Evolutionary conservation across 768 basidiomycete species (phyloP).

Genomic region (Pleurotus cornucopiae): DNA sequence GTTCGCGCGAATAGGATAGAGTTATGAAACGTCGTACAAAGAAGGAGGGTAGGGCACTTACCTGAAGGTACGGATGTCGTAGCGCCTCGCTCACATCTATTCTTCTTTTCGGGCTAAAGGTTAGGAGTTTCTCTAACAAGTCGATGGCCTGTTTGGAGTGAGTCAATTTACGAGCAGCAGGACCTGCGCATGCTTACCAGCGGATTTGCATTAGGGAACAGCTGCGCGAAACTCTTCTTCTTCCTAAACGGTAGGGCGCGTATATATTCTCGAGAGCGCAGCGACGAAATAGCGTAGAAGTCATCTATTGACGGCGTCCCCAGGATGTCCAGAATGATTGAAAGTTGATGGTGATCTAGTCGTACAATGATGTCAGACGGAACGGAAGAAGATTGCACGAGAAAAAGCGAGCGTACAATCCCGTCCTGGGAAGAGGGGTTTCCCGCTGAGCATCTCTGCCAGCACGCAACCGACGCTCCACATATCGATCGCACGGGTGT

Average conservation of each 20-base stretch:
- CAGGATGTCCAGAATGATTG: conserved; percentile 90
- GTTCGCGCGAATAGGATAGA: too few relatives aligned
- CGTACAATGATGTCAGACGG: neutral
- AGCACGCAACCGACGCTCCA: conserved; percentile 86
- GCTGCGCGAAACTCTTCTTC: conserved; percentile 60
- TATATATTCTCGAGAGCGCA: conserved; percentile 78
- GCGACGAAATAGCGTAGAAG: conserved; percentile 87
- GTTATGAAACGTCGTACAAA: too few relatives aligned
- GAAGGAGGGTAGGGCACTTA: conserved; percentile 22
- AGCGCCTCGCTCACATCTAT: conserved; percentile 87
- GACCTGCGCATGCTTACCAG: conserved; percentile 28
- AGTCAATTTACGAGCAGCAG: neutral
- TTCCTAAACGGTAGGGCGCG: conserved; percentile 85
- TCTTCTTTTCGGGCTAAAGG: conserved; percentile 82
- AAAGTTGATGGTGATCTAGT: conserved; percentile 88
- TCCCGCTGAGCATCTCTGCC: conserved; percentile 91
- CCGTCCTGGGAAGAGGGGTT: conserved; percentile 91
- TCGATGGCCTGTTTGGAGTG: conserved; percentile 53
- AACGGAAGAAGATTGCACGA: conserved; percentile 6
- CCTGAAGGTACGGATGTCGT: conserved; percentile 85
- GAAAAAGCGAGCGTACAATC: conserved; percentile 58
- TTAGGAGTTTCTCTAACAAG: conserved; percentile 75
- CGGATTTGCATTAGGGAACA: conserved; percentile 76
- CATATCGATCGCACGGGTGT: conserved; percentile 83
- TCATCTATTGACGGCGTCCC: conserved; percentile 90